Base-by-base conservation (phyloP, 2,329 filamentous ascomycete genomes). In the Colletotrichum siamense region DNA sequence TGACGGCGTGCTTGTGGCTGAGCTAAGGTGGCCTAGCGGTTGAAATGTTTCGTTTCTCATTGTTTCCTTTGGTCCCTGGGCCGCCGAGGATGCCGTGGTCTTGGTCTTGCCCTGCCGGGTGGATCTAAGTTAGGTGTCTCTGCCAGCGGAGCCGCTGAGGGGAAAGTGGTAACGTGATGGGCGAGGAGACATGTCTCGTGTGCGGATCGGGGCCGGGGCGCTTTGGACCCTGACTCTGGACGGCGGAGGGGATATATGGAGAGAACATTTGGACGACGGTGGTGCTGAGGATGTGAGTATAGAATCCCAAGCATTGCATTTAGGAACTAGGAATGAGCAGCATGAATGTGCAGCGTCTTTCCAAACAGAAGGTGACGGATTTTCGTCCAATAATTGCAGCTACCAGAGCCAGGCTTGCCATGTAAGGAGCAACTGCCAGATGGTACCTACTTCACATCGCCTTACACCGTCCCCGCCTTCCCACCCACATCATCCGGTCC, bases 1-100 rank as follows among this genome's bases (percentile, higher is more conserved):
- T 69, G 49, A 39, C 59, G 71, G 74, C 26, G n/a, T 22, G 70
- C 49, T 22, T 13, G 65, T 74, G 74, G 74, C 74, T 74, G 74
- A 62, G 71, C 70, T 55, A 69, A 76, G 59, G 61, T 59, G 68
- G 49, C 39, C 28, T 68, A 55, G 73, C 69, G 64, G 70, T 28
- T 24, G 24, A 49, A 55, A 66, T 74, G 70, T 74, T 76, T 74
- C 74, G 74, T 74, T 76, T 76, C 44, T 34, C 22, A 32, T 65
- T 34, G 32, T 49, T 28, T 30, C 67, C 16, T 28, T 30, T 36
- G 59, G 18, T 32, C 24, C 44, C 44, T 71, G 13, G 34, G 34
- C 24, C 30, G 22, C 63, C 69, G 16, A 55, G 39, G 62, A 64
- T 73, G 70, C 65, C 39, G 69, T 49, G 49, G 39, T 26, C 30